Conservation (phyloP, 1,139 yeast genomes). For the Yamadazyma triangularis region DNA sequence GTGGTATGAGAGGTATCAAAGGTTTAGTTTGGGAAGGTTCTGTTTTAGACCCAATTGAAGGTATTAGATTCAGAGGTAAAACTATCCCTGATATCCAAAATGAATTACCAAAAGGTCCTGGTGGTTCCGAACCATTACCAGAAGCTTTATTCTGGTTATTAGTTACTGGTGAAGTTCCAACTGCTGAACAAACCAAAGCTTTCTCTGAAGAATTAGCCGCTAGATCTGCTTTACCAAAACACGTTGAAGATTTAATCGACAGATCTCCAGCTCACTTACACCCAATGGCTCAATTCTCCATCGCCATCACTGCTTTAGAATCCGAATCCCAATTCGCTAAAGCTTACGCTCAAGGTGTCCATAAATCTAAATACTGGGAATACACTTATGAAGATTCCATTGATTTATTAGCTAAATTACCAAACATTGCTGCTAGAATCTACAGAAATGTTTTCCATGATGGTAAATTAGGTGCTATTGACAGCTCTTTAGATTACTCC, state of each 20-base stretch:
- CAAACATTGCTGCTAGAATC: constrained; percentile 89
- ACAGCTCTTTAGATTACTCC: constrained; percentile 81
- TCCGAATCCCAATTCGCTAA: constrained; percentile 86
- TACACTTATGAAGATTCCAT: constrained; percentile 87
- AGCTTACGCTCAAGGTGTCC: constrained; percentile 86
- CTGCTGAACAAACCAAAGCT: constrained; percentile 68
- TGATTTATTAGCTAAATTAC: constrained; percentile 86
- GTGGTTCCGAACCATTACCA: constrained; percentile 81
- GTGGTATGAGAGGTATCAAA: constrained; percentile 99
- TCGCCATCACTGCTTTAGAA: constrained; percentile 89
- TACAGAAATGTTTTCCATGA: constrained; percentile 88
- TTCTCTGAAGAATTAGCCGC: constrained; percentile 82
- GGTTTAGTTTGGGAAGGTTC: constrained; percentile 99
- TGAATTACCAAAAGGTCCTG: constrained; percentile 90
- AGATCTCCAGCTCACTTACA: constrained; percentile 82
- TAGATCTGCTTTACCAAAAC: constrained; percentile 80
- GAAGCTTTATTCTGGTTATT: constrained; percentile 92
- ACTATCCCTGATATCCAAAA: constrained; percentile 94
- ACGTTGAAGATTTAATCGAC: constrained; percentile 78
- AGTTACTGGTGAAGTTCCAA: constrained; percentile 86
- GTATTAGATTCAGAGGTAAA: constrained; percentile 97
- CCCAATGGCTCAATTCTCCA: constrained; percentile 97
- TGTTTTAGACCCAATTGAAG: constrained; percentile 95
- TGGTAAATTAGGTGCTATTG: constrained; percentile 73
- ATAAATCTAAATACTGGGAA: constrained; percentile 88